These are phyloP conservation scores for Dendrobium officinale DNA, from an alignment of 106 monocot species.

Conservation along the genomic window DNA sequence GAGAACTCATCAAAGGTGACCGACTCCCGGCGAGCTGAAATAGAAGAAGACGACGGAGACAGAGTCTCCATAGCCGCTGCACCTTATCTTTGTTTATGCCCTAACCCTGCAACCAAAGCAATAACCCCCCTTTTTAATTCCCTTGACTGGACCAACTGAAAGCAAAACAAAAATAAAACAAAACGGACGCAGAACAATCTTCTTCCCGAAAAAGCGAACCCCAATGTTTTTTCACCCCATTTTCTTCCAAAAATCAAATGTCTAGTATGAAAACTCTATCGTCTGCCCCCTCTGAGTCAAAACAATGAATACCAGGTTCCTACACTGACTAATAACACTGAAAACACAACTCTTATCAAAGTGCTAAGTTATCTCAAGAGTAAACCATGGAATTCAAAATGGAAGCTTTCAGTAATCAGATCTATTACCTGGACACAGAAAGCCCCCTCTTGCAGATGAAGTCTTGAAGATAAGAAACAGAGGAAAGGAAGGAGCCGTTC, in stretches of 20 bases:
- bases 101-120: constrained; percentile 12
- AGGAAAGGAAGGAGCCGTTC: neutral
- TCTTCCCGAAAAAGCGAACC: neutral
- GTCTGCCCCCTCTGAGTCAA: neutral
- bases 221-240: neutral
- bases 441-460: neutral
- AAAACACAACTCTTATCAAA: neutral
- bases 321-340: neutral
- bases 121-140: neutral
- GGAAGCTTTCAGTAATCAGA: neutral
- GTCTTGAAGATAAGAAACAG: neutral
- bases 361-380: neutral
- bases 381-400: neutral
- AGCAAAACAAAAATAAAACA: neutral
- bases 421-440: neutral
- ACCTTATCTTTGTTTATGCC: neutral
- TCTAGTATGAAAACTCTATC: neutral
- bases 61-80: constrained; percentile 25
- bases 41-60: constrained; percentile 27
- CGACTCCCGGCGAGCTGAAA: constrained; percentile 17
- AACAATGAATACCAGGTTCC: neutral
- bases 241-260: neutral
- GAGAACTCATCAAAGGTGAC: constrained; percentile 60
- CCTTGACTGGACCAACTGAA: neutral
- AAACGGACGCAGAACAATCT: neutral